A percentile compares a stretch with the other conserved stretches of the same genome.
phyloP scores from a whole-genome alignment of 1,284 basidiomycete genomes.

The Sphaerobolus stellatus region DNA sequence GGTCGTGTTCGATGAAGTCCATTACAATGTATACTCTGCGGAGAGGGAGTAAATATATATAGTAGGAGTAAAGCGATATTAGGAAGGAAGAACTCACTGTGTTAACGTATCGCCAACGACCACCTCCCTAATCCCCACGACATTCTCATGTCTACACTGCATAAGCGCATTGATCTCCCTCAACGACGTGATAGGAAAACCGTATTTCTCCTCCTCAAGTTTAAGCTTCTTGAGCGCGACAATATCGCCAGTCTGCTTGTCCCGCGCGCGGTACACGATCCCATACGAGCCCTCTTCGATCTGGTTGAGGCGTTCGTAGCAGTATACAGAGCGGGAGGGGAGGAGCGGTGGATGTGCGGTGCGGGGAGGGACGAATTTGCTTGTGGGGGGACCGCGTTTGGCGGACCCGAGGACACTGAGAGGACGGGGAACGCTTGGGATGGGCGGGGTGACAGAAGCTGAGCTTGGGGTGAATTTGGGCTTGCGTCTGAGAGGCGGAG shows the following conservation, averaged over 20 bases:
- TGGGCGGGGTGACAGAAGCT: too few relatives aligned
- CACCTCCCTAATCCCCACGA: conserved; percentile 93
- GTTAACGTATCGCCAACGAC: conserved; percentile 99
- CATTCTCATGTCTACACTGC: conserved; percentile 90
- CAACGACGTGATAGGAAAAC: conserved; percentile 96
- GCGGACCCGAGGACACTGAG: conserved; percentile 14
- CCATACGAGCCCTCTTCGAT: conserved; percentile 99
- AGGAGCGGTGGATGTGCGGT: conserved; percentile 72
- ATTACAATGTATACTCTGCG: conserved; percentile 97
- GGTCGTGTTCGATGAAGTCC: conserved; percentile 99
- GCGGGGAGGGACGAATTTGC: conserved; percentile 72
- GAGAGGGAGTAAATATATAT: conserved; percentile 30
- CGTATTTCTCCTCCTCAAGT: conserved; percentile 95
- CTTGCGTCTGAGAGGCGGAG: conserved; percentile 29
- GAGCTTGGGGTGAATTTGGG: too few relatives aligned
- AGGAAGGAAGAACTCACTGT: conserved; percentile 78
- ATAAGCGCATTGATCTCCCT: conserved; percentile 95
- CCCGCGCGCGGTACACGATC: conserved; percentile 92
- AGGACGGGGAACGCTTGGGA: too few relatives aligned
- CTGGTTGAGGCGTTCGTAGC: conserved; percentile 92
- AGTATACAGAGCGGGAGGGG: conserved; percentile 88
- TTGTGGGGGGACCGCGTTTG: conserved; percentile 26
- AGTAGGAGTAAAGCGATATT: too few relatives aligned
- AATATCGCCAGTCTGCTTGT: conserved; percentile 91
- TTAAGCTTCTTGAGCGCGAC: conserved; percentile 99